Conservation (phyloP, 1,139 yeast species). For the Arxiozyma bovina region DNA sequence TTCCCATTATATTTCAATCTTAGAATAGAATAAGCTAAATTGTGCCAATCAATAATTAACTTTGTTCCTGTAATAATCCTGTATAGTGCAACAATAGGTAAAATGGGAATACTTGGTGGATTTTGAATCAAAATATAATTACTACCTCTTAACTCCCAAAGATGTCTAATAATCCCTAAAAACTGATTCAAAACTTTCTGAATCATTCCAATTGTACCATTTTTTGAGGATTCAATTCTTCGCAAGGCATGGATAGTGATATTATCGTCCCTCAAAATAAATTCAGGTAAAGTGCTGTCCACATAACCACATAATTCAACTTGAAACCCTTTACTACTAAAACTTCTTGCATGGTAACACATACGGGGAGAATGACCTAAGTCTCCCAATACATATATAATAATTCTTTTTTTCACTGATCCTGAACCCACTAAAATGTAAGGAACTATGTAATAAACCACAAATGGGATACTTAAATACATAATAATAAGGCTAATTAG, state of each 20-base stretch:
- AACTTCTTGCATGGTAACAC: constrained; percentile 80
- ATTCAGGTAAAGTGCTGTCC: constrained; percentile 48
- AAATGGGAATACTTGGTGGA: constrained; percentile 86
- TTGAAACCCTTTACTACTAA: constrained; percentile 55
- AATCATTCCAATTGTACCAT: constrained; percentile 39
- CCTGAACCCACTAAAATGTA: constrained; percentile 27
- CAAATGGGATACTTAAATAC: constrained; percentile 34
- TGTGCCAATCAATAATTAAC: constrained; percentile 92
- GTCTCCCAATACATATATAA: constrained; percentile 84
- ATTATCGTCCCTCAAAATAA: constrained; percentile 42
- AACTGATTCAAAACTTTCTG: constrained; percentile 55
- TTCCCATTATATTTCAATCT: constrained; percentile 48
- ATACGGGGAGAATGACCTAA: constrained; percentile 93
- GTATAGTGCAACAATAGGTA: constrained; percentile 53
- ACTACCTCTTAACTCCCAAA: constrained; percentile 52
- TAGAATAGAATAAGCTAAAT: constrained; percentile 77
- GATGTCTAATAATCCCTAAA: constrained; percentile 36
- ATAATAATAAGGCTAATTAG: constrained; percentile 25
- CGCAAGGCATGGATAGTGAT: constrained; percentile 43
- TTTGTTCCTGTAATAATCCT: constrained; percentile 48
- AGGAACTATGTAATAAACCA: constrained; percentile 32
- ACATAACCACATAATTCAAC: constrained; percentile 84
- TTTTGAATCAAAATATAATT: constrained; percentile 75
- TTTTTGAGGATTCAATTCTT: constrained; percentile 14
- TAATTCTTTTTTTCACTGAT: constrained; percentile 43